Evolutionary conservation across 2,329 filamentous ascomycete species (phyloP).

Genomic region (Juglanconis oblonga): DNA sequence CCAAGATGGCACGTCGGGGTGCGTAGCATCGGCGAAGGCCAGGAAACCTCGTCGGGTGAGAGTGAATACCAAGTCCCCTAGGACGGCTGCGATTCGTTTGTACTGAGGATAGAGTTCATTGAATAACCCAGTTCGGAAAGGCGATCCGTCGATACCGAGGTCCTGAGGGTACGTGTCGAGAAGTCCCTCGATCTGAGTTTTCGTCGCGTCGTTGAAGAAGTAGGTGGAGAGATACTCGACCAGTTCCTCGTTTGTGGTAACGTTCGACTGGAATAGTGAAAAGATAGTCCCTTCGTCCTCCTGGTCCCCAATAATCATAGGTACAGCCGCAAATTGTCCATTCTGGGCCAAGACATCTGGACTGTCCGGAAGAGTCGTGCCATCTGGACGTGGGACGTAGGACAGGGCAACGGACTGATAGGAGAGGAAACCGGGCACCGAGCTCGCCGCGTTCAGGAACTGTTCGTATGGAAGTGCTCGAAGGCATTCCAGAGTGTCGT

Average conservation of each 20-base stretch:
- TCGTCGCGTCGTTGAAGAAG: constrained; percentile 59
- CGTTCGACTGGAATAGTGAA: constrained; percentile 64
- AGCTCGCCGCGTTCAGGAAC: constrained; percentile 65
- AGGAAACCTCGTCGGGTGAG: constrained; percentile 67
- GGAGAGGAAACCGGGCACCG: constrained; percentile 64
- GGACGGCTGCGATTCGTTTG: constrained; percentile 72
- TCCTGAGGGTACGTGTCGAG: constrained; percentile 62
- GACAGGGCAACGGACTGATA: constrained; percentile 69
- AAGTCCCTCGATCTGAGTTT: constrained; percentile 48
- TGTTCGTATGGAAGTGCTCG: constrained; percentile 56
- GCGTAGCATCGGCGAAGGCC: constrained; percentile 36
- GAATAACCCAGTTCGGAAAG: constrained; percentile 65
- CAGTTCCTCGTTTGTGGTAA: constrained; percentile 59
- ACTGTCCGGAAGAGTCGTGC: constrained; percentile 56
- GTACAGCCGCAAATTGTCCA: constrained; percentile 49
- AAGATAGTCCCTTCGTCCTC: constrained; percentile 81
- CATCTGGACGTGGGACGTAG: constrained; percentile 73
- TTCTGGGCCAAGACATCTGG: constrained; percentile 55
- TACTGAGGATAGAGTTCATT: constrained; percentile 75
- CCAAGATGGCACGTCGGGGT: constrained; percentile 64
- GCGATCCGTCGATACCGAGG: constrained; percentile 55
- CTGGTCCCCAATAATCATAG: constrained; percentile 65
- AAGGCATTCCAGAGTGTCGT: constrained; percentile 64
- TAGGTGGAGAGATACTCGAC: constrained; percentile 57
- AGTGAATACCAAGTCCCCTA: constrained; percentile 75